phyloP scores from a whole-genome alignment of 495 filamentous ascomycete genomes.

The Podospora appendiculata region DNA sequence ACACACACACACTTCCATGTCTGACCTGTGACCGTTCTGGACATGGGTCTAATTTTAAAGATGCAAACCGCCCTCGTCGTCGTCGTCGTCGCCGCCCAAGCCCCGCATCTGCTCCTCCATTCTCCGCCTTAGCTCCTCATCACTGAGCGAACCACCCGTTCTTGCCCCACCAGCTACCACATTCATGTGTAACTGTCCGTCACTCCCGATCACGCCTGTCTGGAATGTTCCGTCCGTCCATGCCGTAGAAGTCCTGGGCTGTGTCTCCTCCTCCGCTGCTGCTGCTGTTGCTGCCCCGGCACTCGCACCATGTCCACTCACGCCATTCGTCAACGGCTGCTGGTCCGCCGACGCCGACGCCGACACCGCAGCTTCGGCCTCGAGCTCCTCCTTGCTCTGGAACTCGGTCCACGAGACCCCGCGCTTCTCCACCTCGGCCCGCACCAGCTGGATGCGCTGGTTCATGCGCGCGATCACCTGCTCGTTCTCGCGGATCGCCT shows the following conservation, averaged over 20 bases:
- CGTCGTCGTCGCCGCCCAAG: constrained; percentile 30
- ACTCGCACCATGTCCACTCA: constrained; percentile 9
- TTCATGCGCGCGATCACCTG: constrained; percentile 65
- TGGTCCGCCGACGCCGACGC: not conserved
- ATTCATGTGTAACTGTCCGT: constrained; percentile 32
- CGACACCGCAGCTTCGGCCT: constrained; percentile 10
- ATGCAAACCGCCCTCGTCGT: constrained; percentile 56
- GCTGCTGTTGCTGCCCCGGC: constrained; percentile 1
- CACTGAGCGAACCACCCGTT: constrained; percentile 27
- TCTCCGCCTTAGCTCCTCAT: constrained; percentile 38
- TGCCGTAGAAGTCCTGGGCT: constrained; percentile 2
- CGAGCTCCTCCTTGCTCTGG: constrained; percentile 28
- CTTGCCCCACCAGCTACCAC: not conserved
- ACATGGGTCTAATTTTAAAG: constrained; percentile 36
- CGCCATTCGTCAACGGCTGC: not conserved
- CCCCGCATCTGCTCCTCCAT: constrained; percentile 38
- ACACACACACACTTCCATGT: not conserved
- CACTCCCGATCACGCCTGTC: constrained; percentile 34
- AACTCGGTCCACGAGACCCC: constrained; percentile 64
- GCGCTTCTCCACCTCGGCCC: constrained; percentile 65
- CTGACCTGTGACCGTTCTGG: not conserved
- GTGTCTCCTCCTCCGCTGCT: not conserved
- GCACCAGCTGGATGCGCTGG: constrained; percentile 60
- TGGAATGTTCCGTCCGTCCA: constrained; percentile 52
- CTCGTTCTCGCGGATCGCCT: constrained; percentile 71